A percentile compares a stretch with the other conserved stretches of the same genome.
These are phyloP conservation scores for Microcos paniculata DNA, from an alignment of 345 rosid genomes.

Conservation along the genomic window DNA sequence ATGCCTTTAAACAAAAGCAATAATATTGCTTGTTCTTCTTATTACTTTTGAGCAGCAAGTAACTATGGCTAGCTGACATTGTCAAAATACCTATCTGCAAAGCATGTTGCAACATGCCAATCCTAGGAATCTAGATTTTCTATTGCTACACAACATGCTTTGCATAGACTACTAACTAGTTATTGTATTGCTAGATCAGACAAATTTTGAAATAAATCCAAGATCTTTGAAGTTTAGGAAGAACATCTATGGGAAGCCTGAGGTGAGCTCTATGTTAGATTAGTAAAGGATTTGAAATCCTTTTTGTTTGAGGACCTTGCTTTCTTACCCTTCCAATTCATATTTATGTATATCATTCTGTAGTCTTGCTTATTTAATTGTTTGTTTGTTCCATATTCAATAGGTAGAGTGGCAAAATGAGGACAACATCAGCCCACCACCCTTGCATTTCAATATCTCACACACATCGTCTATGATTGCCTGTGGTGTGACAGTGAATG, in stretches of 20 bases:
- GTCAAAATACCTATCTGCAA: neutral
- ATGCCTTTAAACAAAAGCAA: neutral
- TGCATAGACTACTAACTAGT: slow-evolving; percentile 13
- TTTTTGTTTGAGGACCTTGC: neutral
- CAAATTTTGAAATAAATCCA: slow-evolving; percentile 49
- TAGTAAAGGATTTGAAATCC: neutral
- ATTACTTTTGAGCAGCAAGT: neutral
- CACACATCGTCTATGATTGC: slow-evolving; percentile 83
- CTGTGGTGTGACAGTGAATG: slow-evolving; percentile 73
- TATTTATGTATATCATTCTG: neutral
- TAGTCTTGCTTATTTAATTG: neutral
- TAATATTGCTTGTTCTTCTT: neutral
- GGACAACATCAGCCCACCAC: slow-evolving; percentile 30
- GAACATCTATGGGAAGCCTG: slow-evolving; percentile 88
- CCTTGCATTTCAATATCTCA: slow-evolving; percentile 78
- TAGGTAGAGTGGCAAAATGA: slow-evolving; percentile 68
- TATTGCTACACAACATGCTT: neutral
- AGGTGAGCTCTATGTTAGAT: slow-evolving; percentile 47
- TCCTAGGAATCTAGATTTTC: neutral
- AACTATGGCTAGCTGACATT: neutral
- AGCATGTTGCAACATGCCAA: neutral
- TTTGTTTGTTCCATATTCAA: neutral
- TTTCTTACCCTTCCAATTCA: neutral
- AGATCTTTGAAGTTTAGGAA: slow-evolving; percentile 65
- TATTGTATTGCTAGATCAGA: slow-evolving; percentile 51